These are phyloP conservation scores for Dispira simplex DNA, from an alignment of 192 early-diverging fungal genomes.

Conservation along the genomic window DNA sequence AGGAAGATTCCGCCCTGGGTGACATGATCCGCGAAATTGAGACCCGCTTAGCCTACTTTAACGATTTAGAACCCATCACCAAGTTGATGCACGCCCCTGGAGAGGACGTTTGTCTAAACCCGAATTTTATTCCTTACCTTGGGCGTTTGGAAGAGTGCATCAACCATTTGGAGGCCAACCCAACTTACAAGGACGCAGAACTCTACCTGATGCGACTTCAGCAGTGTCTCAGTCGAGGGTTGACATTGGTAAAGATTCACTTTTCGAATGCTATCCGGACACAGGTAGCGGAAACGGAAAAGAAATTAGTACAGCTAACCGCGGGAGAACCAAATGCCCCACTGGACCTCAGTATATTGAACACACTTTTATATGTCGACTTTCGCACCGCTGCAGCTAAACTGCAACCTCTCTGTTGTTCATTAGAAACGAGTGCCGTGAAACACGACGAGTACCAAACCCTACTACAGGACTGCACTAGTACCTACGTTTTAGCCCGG, in stretches of 20 bases:
- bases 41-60: conserved; percentile 57
- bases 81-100: conserved; percentile 69
- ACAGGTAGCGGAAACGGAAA: conserved; percentile 42
- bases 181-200: conserved; percentile 71
- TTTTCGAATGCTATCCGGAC: conserved; percentile 52
- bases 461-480: conserved; percentile 57
- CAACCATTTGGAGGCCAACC: conserved; percentile 49
- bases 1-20: conserved; percentile 26
- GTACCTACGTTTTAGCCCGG: conserved; percentile 58
- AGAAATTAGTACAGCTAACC: conserved; percentile 28
- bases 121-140: conserved; percentile 68
- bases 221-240: conserved; percentile 86
- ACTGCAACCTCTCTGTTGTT: conserved; percentile 43
- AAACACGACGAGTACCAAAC: conserved; percentile 53
- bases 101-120: conserved; percentile 63
- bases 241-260: conserved; percentile 88
- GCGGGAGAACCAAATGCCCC: neutral
- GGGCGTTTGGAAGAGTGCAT: conserved; percentile 61
- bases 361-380: conserved; percentile 49
- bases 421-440: conserved; percentile 59
- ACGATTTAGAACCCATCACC: conserved; percentile 68
- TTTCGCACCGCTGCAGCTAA: conserved; percentile 52
- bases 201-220: conserved; percentile 86
- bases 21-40: conserved; percentile 35
- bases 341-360: conserved; percentile 8